These are phyloP conservation scores for Globisporangium rhizosaccharum DNA, from an alignment of 352 stramenopile genomes.

Conservation along the genomic window DNA sequence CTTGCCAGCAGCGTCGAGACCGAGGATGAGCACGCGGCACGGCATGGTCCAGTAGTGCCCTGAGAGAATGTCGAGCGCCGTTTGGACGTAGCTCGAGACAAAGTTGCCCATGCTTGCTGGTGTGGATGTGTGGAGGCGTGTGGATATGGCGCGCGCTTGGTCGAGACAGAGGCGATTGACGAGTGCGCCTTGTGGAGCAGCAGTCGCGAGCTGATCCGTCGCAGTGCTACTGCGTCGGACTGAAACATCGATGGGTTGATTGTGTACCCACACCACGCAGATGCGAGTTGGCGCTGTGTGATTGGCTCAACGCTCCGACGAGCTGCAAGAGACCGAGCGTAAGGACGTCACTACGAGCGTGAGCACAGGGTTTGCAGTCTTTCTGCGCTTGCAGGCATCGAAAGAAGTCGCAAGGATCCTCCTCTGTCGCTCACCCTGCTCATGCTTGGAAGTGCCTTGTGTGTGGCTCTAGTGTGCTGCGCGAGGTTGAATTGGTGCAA, in stretches of 20 bases:
- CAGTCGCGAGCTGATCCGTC: background rate
- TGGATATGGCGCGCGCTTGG: background rate
- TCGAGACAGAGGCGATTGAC: background rate
- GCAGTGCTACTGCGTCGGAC: too few species aligned
- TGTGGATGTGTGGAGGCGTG: background rate
- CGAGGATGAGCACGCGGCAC: conserved; percentile 84
- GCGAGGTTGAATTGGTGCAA: too few species aligned
- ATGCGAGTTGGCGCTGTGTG: background rate
- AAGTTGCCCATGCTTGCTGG: conserved; percentile 37
- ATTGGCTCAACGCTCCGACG: background rate
- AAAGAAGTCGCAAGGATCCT: too few species aligned
- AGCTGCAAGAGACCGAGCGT: background rate
- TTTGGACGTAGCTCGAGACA: conserved; percentile 28
- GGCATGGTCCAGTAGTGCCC: conserved; percentile 24
- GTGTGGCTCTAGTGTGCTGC: too few species aligned
- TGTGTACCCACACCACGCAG: background rate
- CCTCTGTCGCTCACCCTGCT: too few species aligned
- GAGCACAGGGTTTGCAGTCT: background rate
- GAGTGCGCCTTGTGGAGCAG: background rate
- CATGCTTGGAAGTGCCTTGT: too few species aligned
- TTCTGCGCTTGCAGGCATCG: background rate
- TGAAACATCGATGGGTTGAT: background rate
- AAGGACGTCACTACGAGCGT: background rate
- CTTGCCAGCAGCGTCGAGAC: conserved; percentile 94
- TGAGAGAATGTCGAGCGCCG: conserved; percentile 23